Conservation (phyloP, 768 basidiomycete genomes). For the Leccinum barrowsii region DNA sequence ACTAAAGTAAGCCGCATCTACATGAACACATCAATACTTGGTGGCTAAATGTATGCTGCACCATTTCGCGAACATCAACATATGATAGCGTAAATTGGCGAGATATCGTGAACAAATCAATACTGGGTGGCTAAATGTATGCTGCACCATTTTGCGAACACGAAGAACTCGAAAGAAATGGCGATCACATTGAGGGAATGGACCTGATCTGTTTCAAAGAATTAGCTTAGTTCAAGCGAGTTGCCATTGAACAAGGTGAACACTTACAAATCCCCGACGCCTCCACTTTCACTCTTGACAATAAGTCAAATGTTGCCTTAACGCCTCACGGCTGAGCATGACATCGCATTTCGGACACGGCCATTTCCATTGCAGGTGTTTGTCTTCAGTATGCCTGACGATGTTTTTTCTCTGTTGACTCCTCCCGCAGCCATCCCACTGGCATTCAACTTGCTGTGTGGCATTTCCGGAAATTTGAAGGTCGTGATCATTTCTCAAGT, state of each 20-base stretch:
- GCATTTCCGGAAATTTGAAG: background rate
- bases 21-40: too few relatives aligned
- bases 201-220: background rate
- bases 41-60: too few relatives aligned
- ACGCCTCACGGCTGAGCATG: too few relatives aligned
- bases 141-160: background rate
- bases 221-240: background rate
- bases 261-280: slow-evolving; percentile 4
- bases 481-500: slow-evolving; percentile 3
- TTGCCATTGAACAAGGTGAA: background rate
- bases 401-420: too few relatives aligned
- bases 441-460: too few relatives aligned
- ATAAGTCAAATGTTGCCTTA: too few relatives aligned
- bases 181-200: background rate
- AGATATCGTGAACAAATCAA: background rate
- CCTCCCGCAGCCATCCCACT: too few relatives aligned
- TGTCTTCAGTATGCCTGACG: too few relatives aligned
- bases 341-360: slow-evolving; percentile 18
- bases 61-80: background rate
- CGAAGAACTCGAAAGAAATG: background rate
- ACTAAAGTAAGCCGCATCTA: background rate
- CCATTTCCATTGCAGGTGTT: too few relatives aligned
- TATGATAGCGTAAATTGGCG: background rate
- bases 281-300: background rate
- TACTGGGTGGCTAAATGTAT: too few relatives aligned